phyloP scores from a whole-genome alignment of 2,329 filamentous ascomycete genomes.

The Tolypocladium album region DNA sequence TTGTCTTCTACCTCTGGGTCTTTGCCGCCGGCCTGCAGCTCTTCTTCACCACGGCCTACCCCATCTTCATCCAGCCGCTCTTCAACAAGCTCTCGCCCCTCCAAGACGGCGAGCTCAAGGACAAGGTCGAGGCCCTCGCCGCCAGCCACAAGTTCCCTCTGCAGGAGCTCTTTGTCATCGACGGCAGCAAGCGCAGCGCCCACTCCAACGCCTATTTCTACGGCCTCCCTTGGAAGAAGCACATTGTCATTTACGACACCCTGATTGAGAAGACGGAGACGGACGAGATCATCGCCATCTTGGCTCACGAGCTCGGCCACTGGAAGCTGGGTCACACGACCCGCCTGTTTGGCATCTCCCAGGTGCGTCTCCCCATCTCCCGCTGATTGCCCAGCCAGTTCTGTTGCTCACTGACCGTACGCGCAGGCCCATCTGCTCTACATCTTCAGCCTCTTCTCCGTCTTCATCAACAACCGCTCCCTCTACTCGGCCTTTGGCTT shows the following conservation, averaged over 20 bases:
- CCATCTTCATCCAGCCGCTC: slow-evolving; percentile 82
- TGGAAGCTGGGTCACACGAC: slow-evolving; percentile 96
- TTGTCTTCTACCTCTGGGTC: slow-evolving; percentile 97
- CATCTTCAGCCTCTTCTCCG: slow-evolving; percentile 91
- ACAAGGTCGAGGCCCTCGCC: slow-evolving; percentile 74
- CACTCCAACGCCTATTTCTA: slow-evolving; percentile 95
- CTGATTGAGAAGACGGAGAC: slow-evolving; percentile 90
- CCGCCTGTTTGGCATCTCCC: slow-evolving; percentile 75
- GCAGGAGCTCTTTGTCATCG: slow-evolving; percentile 87
- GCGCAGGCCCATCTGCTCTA: slow-evolving; percentile 82
- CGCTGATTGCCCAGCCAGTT: neutral
- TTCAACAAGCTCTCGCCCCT: slow-evolving; percentile 98
- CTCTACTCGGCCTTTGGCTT: slow-evolving; percentile 92
- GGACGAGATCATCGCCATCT: slow-evolving; percentile 85
- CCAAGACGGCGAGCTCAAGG: slow-evolving; percentile 78
- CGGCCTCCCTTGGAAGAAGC: slow-evolving; percentile 97
- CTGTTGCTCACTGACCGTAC: neutral
- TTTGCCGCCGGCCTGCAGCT: slow-evolving; percentile 85
- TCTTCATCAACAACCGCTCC: slow-evolving; percentile 92
- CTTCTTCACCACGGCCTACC: slow-evolving; percentile 93
- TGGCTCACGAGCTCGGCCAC: slow-evolving; percentile 93
- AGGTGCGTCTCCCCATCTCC: slow-evolving; percentile 30
- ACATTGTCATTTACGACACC: slow-evolving; percentile 99
- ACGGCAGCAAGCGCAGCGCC: slow-evolving; percentile 76
- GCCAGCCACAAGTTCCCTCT: slow-evolving; percentile 82